Evolutionary conservation across 441 rosid species (phyloP).

Genomic region (Daphne laureola): DNA sequence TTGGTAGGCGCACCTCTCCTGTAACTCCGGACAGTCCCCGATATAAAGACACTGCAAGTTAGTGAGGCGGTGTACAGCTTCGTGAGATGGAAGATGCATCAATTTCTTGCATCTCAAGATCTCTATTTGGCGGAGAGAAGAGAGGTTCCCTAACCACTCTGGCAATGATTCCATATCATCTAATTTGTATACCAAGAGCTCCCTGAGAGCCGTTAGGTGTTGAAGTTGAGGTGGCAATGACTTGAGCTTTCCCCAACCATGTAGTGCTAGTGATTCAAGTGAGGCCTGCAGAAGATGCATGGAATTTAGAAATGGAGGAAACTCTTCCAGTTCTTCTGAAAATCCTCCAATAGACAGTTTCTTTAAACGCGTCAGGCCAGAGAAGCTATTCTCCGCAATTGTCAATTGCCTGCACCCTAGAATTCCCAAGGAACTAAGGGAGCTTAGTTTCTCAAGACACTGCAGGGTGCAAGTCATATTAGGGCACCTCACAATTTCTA

Average conservation of each 20-base stretch:
- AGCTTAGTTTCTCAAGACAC: constrained; percentile 1
- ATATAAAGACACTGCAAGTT: neutral
- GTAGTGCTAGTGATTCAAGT: constrained; percentile 5
- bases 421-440: constrained; percentile 5
- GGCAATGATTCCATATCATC: constrained; percentile 16
- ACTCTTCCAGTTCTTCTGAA: constrained; percentile 11
- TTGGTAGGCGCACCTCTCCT: neutral
- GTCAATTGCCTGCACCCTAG: neutral
- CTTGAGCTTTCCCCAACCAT: constrained; percentile 10
- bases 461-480: constrained; percentile 1
- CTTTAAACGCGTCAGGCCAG: constrained; percentile 9
- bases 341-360: constrained; percentile 8
- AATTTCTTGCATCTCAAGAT: constrained; percentile 5
- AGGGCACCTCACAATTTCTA: constrained; percentile 5
- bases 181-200: constrained; percentile 1
- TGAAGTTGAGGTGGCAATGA: constrained; percentile 23
- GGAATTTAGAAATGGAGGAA: constrained; percentile 10
- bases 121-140: constrained; percentile 13
- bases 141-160: constrained; percentile 21
- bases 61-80: neutral
- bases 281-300: neutral
- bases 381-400: neutral
- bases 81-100: neutral
- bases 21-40: neutral
- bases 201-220: constrained; percentile 14